Evolutionary conservation across 305 asterid genomes (phyloP).

Genomic region (Petunia hybrid): DNA sequence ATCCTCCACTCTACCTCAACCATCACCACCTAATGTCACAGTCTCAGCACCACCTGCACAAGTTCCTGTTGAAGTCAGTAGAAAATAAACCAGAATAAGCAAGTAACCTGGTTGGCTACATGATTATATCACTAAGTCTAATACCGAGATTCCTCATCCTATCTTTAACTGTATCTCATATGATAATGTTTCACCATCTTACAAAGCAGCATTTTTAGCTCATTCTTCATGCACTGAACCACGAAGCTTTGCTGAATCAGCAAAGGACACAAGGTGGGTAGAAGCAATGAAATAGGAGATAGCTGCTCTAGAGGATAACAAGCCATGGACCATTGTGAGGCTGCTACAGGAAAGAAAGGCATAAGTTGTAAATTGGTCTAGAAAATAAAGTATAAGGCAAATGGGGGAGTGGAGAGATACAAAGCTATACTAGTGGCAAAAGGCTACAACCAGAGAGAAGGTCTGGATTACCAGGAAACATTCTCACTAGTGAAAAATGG

Average conservation of each 20-base stretch:
- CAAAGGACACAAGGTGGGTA: not conserved
- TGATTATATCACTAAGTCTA: not conserved
- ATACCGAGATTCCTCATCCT: not conserved
- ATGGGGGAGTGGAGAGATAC: not conserved
- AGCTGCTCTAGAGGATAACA: not conserved
- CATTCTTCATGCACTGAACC: not conserved
- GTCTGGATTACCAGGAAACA: not conserved
- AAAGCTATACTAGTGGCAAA: no score
- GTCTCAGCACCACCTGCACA: no score
- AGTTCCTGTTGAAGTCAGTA: no score
- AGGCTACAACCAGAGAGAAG: not conserved
- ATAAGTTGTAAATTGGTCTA: not conserved
- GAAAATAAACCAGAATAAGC: no score
- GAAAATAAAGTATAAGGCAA: not conserved
- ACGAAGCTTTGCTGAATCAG: no score
- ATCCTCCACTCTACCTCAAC: no score
- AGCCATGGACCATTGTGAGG: not conserved
- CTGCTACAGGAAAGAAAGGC: not conserved
- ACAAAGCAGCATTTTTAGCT: no score
- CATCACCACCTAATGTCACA: no score
- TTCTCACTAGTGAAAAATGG: not conserved
- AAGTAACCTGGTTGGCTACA: no score
- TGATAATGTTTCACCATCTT: not conserved
- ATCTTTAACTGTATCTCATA: not conserved
- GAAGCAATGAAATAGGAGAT: not conserved